These are phyloP conservation scores for Gossypium bickii DNA, from an alignment of 345 rosid genomes.

Conservation along the genomic window DNA sequence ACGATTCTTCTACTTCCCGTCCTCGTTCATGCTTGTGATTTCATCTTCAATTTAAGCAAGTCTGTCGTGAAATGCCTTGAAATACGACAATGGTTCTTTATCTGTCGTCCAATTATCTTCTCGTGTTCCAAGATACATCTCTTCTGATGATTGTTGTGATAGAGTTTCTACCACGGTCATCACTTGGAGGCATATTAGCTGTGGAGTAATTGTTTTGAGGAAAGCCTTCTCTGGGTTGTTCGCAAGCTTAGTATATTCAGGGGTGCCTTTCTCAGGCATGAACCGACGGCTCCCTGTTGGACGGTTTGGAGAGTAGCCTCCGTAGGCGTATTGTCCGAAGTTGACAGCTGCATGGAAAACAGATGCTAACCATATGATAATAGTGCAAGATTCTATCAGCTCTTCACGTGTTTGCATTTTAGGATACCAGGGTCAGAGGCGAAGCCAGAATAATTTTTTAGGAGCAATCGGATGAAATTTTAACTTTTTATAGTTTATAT, in stretches of 20 bases:
- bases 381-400: conserved; percentile 59
- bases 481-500: no score
- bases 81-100: conserved; percentile 32
- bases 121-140: conserved; percentile 58
- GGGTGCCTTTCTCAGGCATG: conserved; percentile 51
- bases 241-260: conserved; percentile 48
- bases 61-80: conserved; percentile 42
- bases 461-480: no score
- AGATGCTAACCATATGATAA: conserved; percentile 80
- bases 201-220: conserved; percentile 45
- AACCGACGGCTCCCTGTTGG: conserved; percentile 71
- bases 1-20: conserved; percentile 41
- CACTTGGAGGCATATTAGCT: conserved; percentile 38
- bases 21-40: conserved; percentile 35
- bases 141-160: conserved; percentile 57
- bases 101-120: conserved; percentile 53
- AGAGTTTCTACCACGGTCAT: conserved; percentile 49
- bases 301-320: conserved; percentile 81
- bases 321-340: conserved; percentile 81
- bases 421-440: conserved; percentile 55
- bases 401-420: conserved; percentile 45
- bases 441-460: no score
- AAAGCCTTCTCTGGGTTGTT: conserved; percentile 44
- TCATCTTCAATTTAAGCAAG: conserved; percentile 42
- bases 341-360: conserved; percentile 89